These are phyloP conservation scores for Pyrenophora seminiperda DNA, from an alignment of 2,329 filamentous ascomycete species.

Conservation along the genomic window DNA sequence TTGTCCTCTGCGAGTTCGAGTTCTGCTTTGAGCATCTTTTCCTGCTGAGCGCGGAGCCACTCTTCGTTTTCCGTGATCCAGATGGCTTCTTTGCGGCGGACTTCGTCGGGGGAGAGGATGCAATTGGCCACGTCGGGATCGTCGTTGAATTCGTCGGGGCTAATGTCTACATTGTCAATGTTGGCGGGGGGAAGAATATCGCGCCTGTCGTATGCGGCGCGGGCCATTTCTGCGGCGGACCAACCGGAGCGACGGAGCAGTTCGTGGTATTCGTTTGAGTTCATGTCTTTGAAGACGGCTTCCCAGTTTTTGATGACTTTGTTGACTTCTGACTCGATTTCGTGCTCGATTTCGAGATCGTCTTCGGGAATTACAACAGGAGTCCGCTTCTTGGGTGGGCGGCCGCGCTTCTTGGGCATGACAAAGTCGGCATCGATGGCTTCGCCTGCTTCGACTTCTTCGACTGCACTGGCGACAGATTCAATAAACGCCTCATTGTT, in stretches of 20 bases:
- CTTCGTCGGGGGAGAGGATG: conserved; percentile 73
- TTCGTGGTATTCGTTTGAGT: conserved; percentile 37
- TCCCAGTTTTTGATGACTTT: conserved; percentile 41
- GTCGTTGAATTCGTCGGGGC: conserved; percentile 82
- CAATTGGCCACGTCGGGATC: conserved; percentile 88
- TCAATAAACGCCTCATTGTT: conserved; percentile 31
- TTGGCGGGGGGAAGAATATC: conserved; percentile 22
- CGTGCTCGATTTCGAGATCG: conserved; percentile 54
- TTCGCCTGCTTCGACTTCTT: conserved; percentile 22
- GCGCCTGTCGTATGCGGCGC: conserved; percentile 31
- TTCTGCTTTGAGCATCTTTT: conserved; percentile 78
- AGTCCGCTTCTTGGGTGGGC: conserved; percentile 40
- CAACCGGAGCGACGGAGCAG: conserved; percentile 33
- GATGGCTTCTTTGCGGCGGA: conserved; percentile 82
- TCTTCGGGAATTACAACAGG: conserved; percentile 49
- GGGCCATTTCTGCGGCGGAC: conserved; percentile 37
- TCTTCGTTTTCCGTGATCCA: conserved; percentile 97
- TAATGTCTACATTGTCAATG: conserved; percentile 63
- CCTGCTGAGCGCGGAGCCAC: conserved; percentile 85
- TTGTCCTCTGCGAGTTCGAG: conserved; percentile 59
- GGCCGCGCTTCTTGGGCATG: conserved; percentile 46
- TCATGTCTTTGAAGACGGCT: conserved; percentile 36
- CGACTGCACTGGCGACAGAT: conserved; percentile 27
- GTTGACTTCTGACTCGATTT: conserved; percentile 54
- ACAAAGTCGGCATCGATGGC: conserved; percentile 25